Evolutionary conservation across 176 grass and related monocot genomes (phyloP).

Genomic region (Melocanna baccifera): DNA sequence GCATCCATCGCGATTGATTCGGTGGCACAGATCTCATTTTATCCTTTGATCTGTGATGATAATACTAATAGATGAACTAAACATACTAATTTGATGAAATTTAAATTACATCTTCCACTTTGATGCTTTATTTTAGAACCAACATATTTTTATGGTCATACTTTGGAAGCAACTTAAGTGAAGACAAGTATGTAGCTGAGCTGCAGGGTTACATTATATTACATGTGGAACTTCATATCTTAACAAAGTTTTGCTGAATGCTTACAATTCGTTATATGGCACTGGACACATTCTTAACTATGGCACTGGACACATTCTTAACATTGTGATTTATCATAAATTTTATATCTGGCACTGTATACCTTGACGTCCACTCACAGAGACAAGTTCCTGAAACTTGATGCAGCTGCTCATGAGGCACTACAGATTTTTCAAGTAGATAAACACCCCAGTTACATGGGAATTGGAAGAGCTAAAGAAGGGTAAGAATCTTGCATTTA

Average conservation of each 20-base stretch:
- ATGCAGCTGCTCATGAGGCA: conserved; percentile 87
- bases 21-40: conserved; percentile 88
- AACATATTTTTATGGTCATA: not conserved
- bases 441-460: conserved; percentile 96
- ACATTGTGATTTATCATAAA: not conserved
- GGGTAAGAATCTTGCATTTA: conserved; percentile 56
- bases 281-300: not conserved
- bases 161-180: not conserved
- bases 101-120: conserved; percentile 9
- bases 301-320: not conserved
- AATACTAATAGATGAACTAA: not conserved
- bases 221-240: not conserved
- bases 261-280: not conserved
- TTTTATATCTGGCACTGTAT: conserved; percentile 18
- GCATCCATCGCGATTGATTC: conserved; percentile 82
- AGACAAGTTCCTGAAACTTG: conserved; percentile 93
- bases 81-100: conserved; percentile 16
- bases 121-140: not conserved
- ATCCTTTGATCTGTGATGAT: conserved; percentile 53
- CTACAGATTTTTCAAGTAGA: conserved; percentile 98
- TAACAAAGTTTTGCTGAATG: not conserved
- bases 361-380: conserved; percentile 64
- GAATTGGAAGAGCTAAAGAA: conserved; percentile 97
- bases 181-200: not conserved
- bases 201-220: not conserved